Conservation (phyloP, 768 basidiomycete genomes). For the Multifurca ochricompacta region DNA sequence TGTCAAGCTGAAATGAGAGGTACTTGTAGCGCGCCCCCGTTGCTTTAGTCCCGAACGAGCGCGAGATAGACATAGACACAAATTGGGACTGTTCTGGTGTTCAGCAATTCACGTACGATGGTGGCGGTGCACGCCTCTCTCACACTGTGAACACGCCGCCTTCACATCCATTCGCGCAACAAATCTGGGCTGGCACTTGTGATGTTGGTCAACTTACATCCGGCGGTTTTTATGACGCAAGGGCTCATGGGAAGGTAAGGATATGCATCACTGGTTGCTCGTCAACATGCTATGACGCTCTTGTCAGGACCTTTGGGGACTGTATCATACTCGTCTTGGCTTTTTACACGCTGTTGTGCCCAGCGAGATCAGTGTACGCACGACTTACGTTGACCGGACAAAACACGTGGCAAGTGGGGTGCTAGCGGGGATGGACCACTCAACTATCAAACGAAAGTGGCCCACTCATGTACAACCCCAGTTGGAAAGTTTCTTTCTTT, state of each 20-base stretch:
- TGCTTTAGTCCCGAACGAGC: slow-evolving; percentile 39
- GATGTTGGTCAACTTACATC: slow-evolving; percentile 39
- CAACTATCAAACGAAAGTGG: slow-evolving; percentile 27
- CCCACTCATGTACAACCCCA: slow-evolving; percentile 35
- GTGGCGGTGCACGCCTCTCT: slow-evolving; percentile 29
- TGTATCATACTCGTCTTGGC: slow-evolving; percentile 33
- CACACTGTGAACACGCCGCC: slow-evolving; percentile 33
- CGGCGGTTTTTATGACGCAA: slow-evolving; percentile 35
- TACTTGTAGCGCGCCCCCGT: slow-evolving; percentile 39
- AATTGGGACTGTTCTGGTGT: slow-evolving; percentile 37
- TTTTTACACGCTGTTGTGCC: slow-evolving; percentile 33
- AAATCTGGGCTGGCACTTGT: slow-evolving; percentile 41
- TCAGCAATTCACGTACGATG: slow-evolving; percentile 32
- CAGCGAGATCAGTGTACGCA: slow-evolving; percentile 34
- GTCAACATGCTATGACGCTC: background rate
- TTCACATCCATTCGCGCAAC: slow-evolving; percentile 35
- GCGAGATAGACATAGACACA: slow-evolving; percentile 28
- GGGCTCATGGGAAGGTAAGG: slow-evolving; percentile 34
- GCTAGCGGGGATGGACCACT: slow-evolving; percentile 37
- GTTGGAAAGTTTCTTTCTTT: slow-evolving; percentile 26
- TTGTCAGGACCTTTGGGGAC: slow-evolving; percentile 37
- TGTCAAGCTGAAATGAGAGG: background rate
- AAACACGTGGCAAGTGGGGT: slow-evolving; percentile 40
- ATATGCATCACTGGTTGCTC: background rate
- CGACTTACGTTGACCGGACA: slow-evolving; percentile 36